A percentile compares a stretch with the other conserved stretches of the same genome.
phyloP scores from a whole-genome alignment of 345 rosid genomes.

The Brassica cretica region DNA sequence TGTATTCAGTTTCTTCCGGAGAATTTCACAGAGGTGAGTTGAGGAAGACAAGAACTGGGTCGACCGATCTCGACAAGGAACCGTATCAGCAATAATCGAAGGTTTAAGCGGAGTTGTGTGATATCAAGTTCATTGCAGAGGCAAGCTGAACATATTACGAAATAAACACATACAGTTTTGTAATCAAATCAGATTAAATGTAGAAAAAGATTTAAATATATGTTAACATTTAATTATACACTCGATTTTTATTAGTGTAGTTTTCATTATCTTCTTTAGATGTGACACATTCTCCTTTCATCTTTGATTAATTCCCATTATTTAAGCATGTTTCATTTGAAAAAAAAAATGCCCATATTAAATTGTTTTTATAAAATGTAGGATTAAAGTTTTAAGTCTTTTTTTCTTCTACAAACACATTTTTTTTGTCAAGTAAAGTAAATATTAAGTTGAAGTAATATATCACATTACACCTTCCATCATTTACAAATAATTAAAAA shows the following conservation, averaged over 20 bases:
- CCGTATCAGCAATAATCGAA: slow-evolving; percentile 19
- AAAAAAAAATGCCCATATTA: not conserved
- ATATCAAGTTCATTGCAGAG: slow-evolving; percentile 27
- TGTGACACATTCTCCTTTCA: not conserved
- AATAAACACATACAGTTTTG: slow-evolving; percentile 14
- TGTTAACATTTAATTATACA: not conserved
- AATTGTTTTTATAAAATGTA: not conserved
- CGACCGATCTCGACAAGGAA: slow-evolving; percentile 55
- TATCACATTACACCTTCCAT: not conserved
- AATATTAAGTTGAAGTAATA: not conserved
- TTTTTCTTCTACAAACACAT: not conserved
- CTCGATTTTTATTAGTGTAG: slow-evolving; percentile 24
- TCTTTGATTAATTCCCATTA: not conserved
- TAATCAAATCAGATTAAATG: not conserved
- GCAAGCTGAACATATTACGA: slow-evolving; percentile 23
- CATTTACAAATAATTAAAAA: too few species aligned
- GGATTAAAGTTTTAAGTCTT: not conserved
- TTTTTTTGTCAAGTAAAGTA: not conserved
- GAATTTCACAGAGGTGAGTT: slow-evolving; percentile 69
- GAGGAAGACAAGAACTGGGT: slow-evolving; percentile 65
- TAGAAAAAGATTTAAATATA: not conserved
- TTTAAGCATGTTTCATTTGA: not conserved
- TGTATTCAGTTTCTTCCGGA: slow-evolving; percentile 87
- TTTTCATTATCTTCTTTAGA: slow-evolving; percentile 1
- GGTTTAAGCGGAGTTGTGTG: slow-evolving; percentile 23